Percentiles rank a stretch among this genome's conserved stretches.
phyloP scores from a whole-genome alignment of 257 asterid species.

The Ajuga chamaepitys region DNA sequence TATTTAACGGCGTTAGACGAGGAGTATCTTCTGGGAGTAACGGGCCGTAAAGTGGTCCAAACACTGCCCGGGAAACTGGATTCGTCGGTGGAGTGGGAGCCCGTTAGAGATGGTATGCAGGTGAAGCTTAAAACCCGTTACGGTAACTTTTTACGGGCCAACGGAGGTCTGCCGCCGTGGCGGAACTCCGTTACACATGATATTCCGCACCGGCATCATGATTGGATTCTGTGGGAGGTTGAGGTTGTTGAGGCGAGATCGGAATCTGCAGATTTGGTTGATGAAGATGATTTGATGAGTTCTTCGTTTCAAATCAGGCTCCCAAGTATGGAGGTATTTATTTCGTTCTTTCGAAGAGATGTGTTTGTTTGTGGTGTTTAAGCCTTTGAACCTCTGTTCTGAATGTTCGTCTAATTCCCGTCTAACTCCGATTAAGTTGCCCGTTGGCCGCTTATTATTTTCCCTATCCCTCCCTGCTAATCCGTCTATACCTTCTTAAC shows the following conservation, averaged over 20 bases:
- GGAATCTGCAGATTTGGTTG: conserved; percentile 20
- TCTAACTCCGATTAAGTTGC: too few relatives aligned
- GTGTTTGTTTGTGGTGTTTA: not conserved
- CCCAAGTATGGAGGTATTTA: conserved; percentile 21
- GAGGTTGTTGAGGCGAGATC: conserved; percentile 38
- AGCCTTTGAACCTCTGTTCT: too few relatives aligned
- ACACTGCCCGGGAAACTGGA: conserved; percentile 47
- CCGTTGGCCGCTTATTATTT: too few relatives aligned
- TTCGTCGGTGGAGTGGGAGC: conserved; percentile 78
- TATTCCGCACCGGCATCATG: conserved; percentile 62
- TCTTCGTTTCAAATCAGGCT: conserved; percentile 31
- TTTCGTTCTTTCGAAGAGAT: not conserved
- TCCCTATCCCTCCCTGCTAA: too few relatives aligned
- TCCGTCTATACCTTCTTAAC: too few relatives aligned
- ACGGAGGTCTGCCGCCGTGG: conserved; percentile 91
- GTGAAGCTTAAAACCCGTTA: conserved; percentile 60
- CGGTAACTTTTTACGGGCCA: conserved; percentile 75
- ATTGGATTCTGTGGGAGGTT: conserved; percentile 73
- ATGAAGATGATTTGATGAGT: conserved; percentile 25
- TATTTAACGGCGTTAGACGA: conserved; percentile 65
- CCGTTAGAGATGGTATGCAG: conserved; percentile 59
- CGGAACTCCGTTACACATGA: conserved; percentile 84
- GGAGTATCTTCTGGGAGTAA: conserved; percentile 53
- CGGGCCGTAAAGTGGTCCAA: conserved; percentile 62
- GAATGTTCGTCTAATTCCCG: too few relatives aligned